Conservation (phyloP, 352 stramenopile species). For the Plasmopara viticola region DNA sequence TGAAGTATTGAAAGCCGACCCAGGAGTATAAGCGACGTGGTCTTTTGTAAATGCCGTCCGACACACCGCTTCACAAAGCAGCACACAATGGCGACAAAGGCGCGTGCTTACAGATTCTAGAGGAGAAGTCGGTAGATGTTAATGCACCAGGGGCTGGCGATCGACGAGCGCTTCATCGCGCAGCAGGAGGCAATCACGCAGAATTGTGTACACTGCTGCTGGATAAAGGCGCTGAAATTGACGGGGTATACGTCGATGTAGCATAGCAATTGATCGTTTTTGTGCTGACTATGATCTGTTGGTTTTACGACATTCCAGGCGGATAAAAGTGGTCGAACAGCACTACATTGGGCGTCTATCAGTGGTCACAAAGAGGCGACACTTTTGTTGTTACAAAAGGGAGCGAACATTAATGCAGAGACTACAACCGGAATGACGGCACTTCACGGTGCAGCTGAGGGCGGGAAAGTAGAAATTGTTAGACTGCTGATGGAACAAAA, state of each 20-base stretch:
- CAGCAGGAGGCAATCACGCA: conserved; percentile 83
- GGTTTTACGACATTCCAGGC: conserved; percentile 34
- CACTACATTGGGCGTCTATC: conserved; percentile 90
- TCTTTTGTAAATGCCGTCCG: conserved; percentile 59
- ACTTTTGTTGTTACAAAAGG: conserved; percentile 77
- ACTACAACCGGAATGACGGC: conserved; percentile 88
- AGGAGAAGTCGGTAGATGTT: conserved; percentile 85
- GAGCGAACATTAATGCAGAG: conserved; percentile 83
- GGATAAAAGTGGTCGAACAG: conserved; percentile 90
- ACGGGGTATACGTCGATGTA: conserved; percentile 45
- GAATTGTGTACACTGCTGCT: conserved; percentile 84
- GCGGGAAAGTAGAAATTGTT: conserved; percentile 88
- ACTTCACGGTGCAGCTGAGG: conserved; percentile 86
- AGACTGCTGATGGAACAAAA: conserved; percentile 88
- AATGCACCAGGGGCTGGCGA: conserved; percentile 84
- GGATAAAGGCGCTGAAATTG: conserved; percentile 81
- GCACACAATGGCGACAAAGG: conserved; percentile 88
- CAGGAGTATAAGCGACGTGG: no score
- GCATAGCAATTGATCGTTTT: background rate
- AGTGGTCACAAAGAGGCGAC: conserved; percentile 89
- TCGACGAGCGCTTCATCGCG: conserved; percentile 81
- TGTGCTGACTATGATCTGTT: conserved; percentile 10
- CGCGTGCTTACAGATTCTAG: conserved; percentile 78
- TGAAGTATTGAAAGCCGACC: background rate
- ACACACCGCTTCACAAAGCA: conserved; percentile 87